A percentile compares a stretch with the other conserved stretches of the same genome.
Evolutionary conservation across 192 early-diverging fungal species (phyloP).

Genomic region (Backusella mclennaniae): DNA sequence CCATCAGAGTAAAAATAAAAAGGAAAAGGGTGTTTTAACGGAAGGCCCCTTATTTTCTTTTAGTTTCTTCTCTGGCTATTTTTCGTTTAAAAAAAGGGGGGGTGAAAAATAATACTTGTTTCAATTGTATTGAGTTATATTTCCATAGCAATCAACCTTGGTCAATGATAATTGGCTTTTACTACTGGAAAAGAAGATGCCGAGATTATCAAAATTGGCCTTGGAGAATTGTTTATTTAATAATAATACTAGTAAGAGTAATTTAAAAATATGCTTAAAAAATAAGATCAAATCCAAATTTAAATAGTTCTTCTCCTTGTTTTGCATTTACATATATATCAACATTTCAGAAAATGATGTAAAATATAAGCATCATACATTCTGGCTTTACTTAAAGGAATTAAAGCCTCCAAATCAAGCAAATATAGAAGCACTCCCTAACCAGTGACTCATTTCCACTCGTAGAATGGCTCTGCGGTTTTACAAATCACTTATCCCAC

Average conservation of each 20-base stretch:
- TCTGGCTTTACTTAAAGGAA: background rate
- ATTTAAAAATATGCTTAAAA: background rate
- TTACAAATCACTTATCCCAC: no score
- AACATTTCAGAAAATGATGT: background rate
- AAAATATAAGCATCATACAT: background rate
- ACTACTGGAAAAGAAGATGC: background rate
- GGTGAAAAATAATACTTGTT: background rate
- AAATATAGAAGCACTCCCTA: no score
- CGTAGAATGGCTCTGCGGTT: no score
- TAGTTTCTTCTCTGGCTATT: background rate
- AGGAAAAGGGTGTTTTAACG: background rate
- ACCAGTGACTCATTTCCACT: no score
- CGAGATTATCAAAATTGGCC: background rate
- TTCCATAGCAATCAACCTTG: background rate
- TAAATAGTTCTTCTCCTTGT: background rate
- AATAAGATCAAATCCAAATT: background rate
- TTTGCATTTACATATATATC: background rate
- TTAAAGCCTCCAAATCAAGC: no score
- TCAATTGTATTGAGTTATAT: background rate
- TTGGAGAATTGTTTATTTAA: background rate
- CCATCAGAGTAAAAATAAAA: background rate
- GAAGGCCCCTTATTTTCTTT: background rate
- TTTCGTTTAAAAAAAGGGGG: background rate
- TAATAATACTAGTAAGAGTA: background rate
- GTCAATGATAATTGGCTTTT: background rate